A percentile compares a stretch with the other conserved stretches of the same genome.
Conservation (phyloP, 2,329 filamentous ascomycete species). For the Aspergillus proliferans region DNA sequence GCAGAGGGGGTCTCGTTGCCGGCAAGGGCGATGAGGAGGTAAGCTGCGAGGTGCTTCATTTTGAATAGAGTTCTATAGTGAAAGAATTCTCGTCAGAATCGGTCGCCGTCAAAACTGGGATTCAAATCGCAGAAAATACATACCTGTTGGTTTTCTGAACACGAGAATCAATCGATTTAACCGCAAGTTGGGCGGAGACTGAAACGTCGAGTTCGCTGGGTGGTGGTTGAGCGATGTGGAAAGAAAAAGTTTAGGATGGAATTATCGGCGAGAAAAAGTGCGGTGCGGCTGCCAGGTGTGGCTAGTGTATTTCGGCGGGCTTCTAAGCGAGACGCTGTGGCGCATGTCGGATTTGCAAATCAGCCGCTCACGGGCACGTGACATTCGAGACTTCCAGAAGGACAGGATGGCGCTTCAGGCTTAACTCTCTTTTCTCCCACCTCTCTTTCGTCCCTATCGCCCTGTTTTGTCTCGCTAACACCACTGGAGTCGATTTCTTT, state of each 20-base stretch:
- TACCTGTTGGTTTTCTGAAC: slow-evolving; percentile 37
- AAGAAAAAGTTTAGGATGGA: slow-evolving; percentile 23
- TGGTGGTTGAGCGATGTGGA: slow-evolving; percentile 21
- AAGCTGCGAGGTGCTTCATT: slow-evolving; percentile 99
- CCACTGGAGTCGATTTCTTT: not conserved
- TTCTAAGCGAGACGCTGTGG: slow-evolving; percentile 34
- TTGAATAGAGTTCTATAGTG: slow-evolving; percentile 43
- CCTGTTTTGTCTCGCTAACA: not conserved
- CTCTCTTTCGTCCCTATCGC: slow-evolving; percentile 2
- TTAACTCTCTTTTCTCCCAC: slow-evolving; percentile 7
- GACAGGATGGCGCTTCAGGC: slow-evolving; percentile 14
- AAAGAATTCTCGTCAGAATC: slow-evolving; percentile 15
- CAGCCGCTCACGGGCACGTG: slow-evolving; percentile 16
- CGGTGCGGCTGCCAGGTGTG: slow-evolving; percentile 29
- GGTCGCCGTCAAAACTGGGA: slow-evolving; percentile 1
- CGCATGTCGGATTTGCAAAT: slow-evolving; percentile 8
- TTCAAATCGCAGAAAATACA: slow-evolving; percentile 9
- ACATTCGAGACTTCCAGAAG: slow-evolving; percentile 16
- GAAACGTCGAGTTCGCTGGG: slow-evolving; percentile 82
- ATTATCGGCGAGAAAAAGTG: slow-evolving; percentile 33
- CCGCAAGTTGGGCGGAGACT: slow-evolving; percentile 97
- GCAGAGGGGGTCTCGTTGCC: slow-evolving; percentile 86
- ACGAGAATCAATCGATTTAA: slow-evolving; percentile 96
- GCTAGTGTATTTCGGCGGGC: slow-evolving; percentile 21
- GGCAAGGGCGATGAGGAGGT: slow-evolving; percentile 91